Evolutionary conservation across 2,329 filamentous ascomycete genomes (phyloP).

Genomic region (Xylariaceae sp.): DNA sequence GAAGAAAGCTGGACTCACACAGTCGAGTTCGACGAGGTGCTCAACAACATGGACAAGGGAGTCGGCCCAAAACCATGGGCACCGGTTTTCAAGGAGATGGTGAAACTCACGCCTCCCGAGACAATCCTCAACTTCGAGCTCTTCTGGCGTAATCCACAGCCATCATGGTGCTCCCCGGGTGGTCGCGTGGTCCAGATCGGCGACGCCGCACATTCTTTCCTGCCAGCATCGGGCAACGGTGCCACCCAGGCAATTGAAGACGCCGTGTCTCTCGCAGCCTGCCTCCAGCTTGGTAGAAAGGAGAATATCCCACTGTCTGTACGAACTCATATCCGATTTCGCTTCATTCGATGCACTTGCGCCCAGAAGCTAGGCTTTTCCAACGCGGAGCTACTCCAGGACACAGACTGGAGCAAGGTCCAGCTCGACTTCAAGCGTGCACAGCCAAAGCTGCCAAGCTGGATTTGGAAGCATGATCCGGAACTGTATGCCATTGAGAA

Average conservation of each 20-base stretch:
- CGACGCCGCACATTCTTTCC: conserved; percentile 39
- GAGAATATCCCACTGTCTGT: conserved; percentile 31
- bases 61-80: conserved; percentile 32
- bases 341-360: conserved; percentile 34
- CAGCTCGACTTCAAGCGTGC: conserved; percentile 31
- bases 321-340: conserved; percentile 34
- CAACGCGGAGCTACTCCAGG: conserved; percentile 35
- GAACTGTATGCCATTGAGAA: conserved; percentile 35
- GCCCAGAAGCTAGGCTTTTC: conserved; percentile 37
- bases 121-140: conserved; percentile 39
- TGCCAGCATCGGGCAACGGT: conserved; percentile 39
- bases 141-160: conserved; percentile 38
- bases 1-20: conserved; percentile 36
- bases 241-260: conserved; percentile 41
- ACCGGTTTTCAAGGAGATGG: conserved; percentile 33
- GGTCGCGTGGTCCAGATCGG: conserved; percentile 36
- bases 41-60: conserved; percentile 35
- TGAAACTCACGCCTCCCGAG: conserved; percentile 30
- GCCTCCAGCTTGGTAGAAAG: conserved; percentile 35
- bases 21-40: conserved; percentile 33
- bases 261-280: conserved; percentile 35
- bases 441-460: conserved; percentile 34
- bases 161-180: conserved; percentile 34
- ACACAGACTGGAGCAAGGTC: conserved; percentile 34
- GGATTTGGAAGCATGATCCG: conserved; percentile 37